A percentile compares a stretch with the other conserved stretches of the same genome.
Evolutionary conservation across 2,329 filamentous ascomycete species (phyloP).

Genomic region (Penicillium corylophilum): DNA sequence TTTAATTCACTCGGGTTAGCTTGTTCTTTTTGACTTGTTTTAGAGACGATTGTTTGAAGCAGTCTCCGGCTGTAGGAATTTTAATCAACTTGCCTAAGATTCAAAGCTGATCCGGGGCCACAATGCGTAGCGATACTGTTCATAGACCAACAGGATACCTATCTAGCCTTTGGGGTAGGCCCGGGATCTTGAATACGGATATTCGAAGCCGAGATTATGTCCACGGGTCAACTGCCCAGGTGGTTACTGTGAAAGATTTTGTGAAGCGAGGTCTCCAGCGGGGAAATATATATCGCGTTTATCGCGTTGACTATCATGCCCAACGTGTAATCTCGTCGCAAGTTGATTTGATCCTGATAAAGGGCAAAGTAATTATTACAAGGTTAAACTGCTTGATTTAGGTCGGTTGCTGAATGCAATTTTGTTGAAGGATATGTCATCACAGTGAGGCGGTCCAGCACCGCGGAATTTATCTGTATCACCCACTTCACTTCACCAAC

Average conservation of each 20-base stretch:
- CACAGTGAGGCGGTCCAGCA: background rate
- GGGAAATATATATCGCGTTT: no score
- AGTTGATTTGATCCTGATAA: no score
- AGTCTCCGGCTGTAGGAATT: slow-evolving; percentile 2
- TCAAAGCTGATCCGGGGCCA: background rate
- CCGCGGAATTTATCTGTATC: background rate
- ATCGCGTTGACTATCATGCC: no score
- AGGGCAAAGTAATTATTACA: background rate
- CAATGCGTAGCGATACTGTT: background rate
- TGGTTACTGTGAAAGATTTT: no score
- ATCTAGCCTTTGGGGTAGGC: background rate
- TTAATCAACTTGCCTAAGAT: slow-evolving; percentile 1
- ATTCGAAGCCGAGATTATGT: no score
- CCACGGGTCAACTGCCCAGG: no score
- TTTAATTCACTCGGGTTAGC: slow-evolving; percentile 16
- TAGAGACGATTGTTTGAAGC: background rate
- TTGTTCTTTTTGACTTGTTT: slow-evolving; percentile 3
- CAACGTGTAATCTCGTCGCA: no score
- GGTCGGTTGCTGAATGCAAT: background rate
- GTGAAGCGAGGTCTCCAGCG: no score
- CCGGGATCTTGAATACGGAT: background rate
- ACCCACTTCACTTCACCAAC: background rate
- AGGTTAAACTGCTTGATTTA: background rate
- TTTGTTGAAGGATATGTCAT: background rate
- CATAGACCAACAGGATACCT: no score